Base-by-base conservation (phyloP, 441 rosid genomes). In the Jatropha multifida region DNA sequence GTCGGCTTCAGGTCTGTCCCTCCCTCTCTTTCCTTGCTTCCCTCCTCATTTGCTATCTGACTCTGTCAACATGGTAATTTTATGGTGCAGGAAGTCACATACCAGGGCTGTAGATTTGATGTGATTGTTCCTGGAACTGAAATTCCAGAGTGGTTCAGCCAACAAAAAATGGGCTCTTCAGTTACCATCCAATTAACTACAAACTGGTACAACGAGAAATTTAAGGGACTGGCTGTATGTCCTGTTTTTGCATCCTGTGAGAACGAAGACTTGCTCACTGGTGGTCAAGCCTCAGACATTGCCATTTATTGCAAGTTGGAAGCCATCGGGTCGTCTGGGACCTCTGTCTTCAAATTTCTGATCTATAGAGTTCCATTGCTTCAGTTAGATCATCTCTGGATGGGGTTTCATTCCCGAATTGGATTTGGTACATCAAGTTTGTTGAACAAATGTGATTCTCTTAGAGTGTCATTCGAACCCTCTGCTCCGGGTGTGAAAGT, bases 251-350 rank as follows among this genome's bases (percentile, higher is more conserved):
- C 37, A 64, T 63, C 56, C 17, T 2, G 17, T n/a, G 49, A 56
- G 32, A 54, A 54, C 38, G 32, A 62, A 54, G 46, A 49, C 44
- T 6, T 59, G 7, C 65, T 41, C 9, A 23, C 38, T 61, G 67
- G 32, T 38, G 68, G 59, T 65, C 46, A 8, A 51, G 62, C 62
- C 51, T 51, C 76, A 64, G 76, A 73, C 4, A 20, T 52, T 64
- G 76, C 76, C 62, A 64, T 73, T 52, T 73, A 64, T 65, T 73
- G 70, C 76, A 63, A 37, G 60, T 12, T 64, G 40, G 76, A 73
- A 64, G 76, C 62, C 5, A 13, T 51, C n/a, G 76, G 14, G 20
- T 23, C 38, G 12, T 17, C 62, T 37, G 12, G 41, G n/a, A 48
- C 48, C 4, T 51, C 38, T 49, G 52, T 12, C 52, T 73, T 73